Conservation (phyloP, 441 rosid genomes). For the Adansonia grandidieri region DNA sequence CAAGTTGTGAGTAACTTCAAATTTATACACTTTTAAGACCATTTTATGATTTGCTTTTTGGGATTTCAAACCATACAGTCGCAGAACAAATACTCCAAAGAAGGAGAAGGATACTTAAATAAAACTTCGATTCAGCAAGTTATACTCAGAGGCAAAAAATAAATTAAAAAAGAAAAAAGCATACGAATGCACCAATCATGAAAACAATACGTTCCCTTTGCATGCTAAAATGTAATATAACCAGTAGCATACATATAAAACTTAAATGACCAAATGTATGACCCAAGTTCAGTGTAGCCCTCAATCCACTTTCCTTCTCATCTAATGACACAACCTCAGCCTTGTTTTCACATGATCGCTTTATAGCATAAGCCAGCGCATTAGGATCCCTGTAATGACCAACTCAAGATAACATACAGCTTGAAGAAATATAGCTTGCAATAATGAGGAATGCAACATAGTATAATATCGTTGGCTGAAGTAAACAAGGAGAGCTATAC, state of each 20-base stretch:
- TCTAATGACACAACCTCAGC: slow-evolving; percentile 96
- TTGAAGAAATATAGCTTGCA: slow-evolving; percentile 8
- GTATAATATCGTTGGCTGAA: neutral
- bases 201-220: neutral
- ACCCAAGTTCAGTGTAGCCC: slow-evolving; percentile 92
- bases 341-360: slow-evolving; percentile 95
- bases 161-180: neutral
- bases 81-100: neutral
- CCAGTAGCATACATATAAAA: slow-evolving; percentile 21
- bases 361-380: slow-evolving; percentile 90
- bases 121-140: neutral
- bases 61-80: neutral
- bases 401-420: slow-evolving; percentile 21
- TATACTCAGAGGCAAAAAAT: neutral
- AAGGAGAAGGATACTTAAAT: neutral
- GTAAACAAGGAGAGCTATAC: neutral
- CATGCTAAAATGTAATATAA: slow-evolving; percentile 14
- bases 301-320: slow-evolving; percentile 92
- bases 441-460: neutral
- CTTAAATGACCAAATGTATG: slow-evolving; percentile 99
- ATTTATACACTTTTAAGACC: neutral
- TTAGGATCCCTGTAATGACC: slow-evolving; percentile 68
- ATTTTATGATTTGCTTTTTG: neutral
- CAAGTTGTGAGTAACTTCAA: neutral
- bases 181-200: slow-evolving; percentile 1